Evolutionary conservation across 345 rosid species (phyloP), one percentile per base, ranked within the genome.

Genomic region (Erysimum cheiranthoides): DNA sequence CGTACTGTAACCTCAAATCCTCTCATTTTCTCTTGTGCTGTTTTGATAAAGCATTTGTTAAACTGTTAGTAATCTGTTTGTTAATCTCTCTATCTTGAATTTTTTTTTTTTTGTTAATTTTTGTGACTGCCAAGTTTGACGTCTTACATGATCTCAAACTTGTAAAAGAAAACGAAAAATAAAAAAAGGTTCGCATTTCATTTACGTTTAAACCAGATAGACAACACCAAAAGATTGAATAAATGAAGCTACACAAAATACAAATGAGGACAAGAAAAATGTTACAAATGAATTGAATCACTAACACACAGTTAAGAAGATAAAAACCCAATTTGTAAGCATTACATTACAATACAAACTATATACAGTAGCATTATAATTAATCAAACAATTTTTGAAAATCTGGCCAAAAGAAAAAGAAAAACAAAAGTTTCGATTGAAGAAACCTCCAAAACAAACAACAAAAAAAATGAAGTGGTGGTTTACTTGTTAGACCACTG

Each of bases 401-500:
- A 71, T 2, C 17, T 54, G 39, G 71, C 43, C 36, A 21, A 21
- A 21, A 21, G 25, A 18, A 71, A 77, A 58, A 21, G 42, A 3
- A 16, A 30, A 39, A 39, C 31, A 61, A 6, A 52, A 36, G 45
- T 18, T 66, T 63, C 30, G 53, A 65, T 7, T 64, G 52, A 77
- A 71, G 67, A 70, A 77, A 42, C 8, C 35, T n/a, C 70, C 8
- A 13, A 43, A n/a, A 18, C n/a, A 50, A 42, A 51, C 10, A 18
- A 21, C 4, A 54, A 18, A 38, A 27, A 38, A 27, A 53, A 36
- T 25, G 27, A 65, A 39, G 73, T 25, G 43, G 50, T 38, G 68
- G 56, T 50, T 82, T 75, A 85, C 81, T 92, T 90, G 89, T 93
- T 93, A 57, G 98, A 91, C 97, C 99, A 96, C 76, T 88, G 98